Base-by-base conservation (phyloP, 345 rosid genomes). In the Arabis alpina region DNA sequence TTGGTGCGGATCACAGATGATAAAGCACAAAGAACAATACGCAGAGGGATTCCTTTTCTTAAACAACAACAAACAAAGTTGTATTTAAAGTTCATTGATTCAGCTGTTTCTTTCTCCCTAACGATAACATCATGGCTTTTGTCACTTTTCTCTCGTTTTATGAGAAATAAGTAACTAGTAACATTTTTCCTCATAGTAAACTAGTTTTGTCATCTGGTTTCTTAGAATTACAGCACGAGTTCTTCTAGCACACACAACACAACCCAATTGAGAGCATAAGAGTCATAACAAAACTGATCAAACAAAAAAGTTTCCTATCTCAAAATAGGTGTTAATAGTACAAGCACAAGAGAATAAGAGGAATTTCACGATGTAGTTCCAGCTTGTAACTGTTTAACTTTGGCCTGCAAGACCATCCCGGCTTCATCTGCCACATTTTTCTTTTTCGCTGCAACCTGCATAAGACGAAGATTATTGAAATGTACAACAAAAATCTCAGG, bases 401-500 rank as follows among this genome's bases (percentile, higher is more conserved):
- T 91, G 14, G 86, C 70, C 71, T 91, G 97, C 63, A 91, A 80
- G 41, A 88, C 66, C 56, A 79, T 85, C 19, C 86, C 86, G 15
- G 92, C 97, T 80, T 94, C 99, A 75, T 91, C 97, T 48, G 95
- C 89, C 42, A 89, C 64, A 10, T 61, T 84, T 83, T 90, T 92
- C 98, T 94, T 94, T 68, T 89, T 89, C 2, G 97, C 75, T 15
- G 96, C 93, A 59, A 94, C 90, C 99, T 94, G 85, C 80, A 68
- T 57, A 64, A 28, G n/a, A 62, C 2, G 14, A 55, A 61, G 48
- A 45, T 68, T 36, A 27, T 71, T 39, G 6, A 68, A 39, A 70
- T 67, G 36, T 8, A 56, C 23, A 39, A 48, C 40, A 12, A 39
- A 0, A 14, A 2, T 52, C 15, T n/a, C 8, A 0, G 11, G 11